Percentiles rank a stretch among this genome's conserved stretches.
Conservation (phyloP, 208 protist species). For the Strigomonas culicis region DNA sequence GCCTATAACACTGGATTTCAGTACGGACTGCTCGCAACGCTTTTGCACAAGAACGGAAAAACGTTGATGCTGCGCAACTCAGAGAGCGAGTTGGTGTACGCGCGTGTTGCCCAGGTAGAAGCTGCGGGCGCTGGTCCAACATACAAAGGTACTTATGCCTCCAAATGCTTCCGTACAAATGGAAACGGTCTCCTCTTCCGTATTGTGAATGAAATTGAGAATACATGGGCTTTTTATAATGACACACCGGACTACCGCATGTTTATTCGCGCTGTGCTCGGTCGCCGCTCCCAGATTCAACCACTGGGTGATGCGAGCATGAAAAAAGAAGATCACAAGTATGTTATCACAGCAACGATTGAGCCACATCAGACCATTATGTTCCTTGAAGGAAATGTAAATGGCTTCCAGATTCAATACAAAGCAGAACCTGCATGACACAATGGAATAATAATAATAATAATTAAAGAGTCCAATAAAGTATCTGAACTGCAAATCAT, state of each 20-base stretch:
- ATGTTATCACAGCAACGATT: constrained; percentile 45
- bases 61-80: constrained; percentile 36
- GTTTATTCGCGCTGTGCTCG: constrained; percentile 49
- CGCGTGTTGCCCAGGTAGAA: constrained; percentile 22
- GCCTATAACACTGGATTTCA: constrained; percentile 58
- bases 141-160: constrained; percentile 51
- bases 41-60: constrained; percentile 21
- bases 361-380: constrained; percentile 54
- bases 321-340: constrained; percentile 29
- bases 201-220: constrained; percentile 69
- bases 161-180: constrained; percentile 67
- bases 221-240: constrained; percentile 79
- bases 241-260: constrained; percentile 65
- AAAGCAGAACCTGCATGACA: constrained; percentile 39
- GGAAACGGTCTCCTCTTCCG: constrained; percentile 72
- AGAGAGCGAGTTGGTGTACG: constrained; percentile 39
- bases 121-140: constrained; percentile 31
- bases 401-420: constrained; percentile 64
- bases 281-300: constrained; percentile 41
- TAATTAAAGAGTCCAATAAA: neutral
- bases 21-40: constrained; percentile 40
- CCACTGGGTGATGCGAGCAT: constrained; percentile 38
- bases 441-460: neutral
- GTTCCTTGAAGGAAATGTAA: constrained; percentile 66
- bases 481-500: neutral